These are phyloP conservation scores for Cardiospermum halicacabum DNA, from an alignment of 345 rosid species.

Conservation along the genomic window DNA sequence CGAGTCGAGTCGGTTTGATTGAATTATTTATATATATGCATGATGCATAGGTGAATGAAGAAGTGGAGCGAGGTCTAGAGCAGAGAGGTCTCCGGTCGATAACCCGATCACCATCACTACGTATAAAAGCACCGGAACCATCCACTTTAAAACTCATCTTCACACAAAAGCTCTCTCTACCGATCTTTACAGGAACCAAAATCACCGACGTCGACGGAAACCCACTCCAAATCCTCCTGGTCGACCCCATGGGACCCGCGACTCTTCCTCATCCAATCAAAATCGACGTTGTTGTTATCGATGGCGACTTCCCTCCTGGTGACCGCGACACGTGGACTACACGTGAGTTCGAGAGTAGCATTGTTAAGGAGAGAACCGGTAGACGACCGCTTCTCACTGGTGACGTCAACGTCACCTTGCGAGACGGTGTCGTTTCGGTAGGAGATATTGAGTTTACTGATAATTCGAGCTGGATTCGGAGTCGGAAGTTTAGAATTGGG, in stretches of 20 bases:
- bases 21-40: background rate
- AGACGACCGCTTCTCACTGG: constrained; percentile 91
- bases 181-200: constrained; percentile 70
- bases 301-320: constrained; percentile 64
- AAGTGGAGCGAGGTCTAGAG: constrained; percentile 52
- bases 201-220: constrained; percentile 37
- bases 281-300: constrained; percentile 66
- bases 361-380: constrained; percentile 72
- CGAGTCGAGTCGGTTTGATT: no score
- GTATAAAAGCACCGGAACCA: constrained; percentile 38
- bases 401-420: constrained; percentile 44
- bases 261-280: constrained; percentile 45
- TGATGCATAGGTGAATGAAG: constrained; percentile 87
- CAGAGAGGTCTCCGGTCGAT: constrained; percentile 23
- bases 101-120: constrained; percentile 41
- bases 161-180: constrained; percentile 25
- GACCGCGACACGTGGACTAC: constrained; percentile 48
- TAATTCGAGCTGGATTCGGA: constrained; percentile 90
- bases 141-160: constrained; percentile 38
- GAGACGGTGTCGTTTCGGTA: constrained; percentile 45
- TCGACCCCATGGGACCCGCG: constrained; percentile 26
- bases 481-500: constrained; percentile 74
- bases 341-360: constrained; percentile 51
- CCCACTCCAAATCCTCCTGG: constrained; percentile 51
- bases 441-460: constrained; percentile 81